These are phyloP conservation scores for Datura wrightii DNA, from an alignment of 257 asterid species.

Conservation along the genomic window DNA sequence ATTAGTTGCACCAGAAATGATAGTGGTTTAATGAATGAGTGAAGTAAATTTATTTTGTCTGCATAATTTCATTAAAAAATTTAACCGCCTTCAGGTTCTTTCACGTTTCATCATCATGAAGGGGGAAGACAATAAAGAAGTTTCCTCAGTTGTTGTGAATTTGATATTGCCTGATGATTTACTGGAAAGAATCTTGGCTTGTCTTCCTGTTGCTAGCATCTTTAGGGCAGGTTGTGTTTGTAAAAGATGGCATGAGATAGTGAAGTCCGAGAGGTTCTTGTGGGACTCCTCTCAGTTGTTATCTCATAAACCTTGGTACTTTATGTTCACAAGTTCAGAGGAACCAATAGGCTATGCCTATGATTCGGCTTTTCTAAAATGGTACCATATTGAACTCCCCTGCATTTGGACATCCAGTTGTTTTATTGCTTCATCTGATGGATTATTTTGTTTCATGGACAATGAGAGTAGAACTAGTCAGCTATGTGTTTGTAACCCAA, in stretches of 20 bases:
- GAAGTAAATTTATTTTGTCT: not conserved
- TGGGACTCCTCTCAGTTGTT: not conserved
- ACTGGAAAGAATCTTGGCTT: not conserved
- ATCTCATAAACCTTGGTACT: slow-evolving; percentile 30
- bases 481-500: slow-evolving; percentile 23
- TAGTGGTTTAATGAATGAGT: not conserved
- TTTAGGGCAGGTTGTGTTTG: slow-evolving; percentile 27
- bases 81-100: slow-evolving; percentile 25
- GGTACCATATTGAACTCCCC: slow-evolving; percentile 25
- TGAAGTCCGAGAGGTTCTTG: not conserved
- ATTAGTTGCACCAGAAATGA: too few species aligned
- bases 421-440: slow-evolving; percentile 16
- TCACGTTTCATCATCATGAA: slow-evolving; percentile 51
- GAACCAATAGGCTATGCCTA: slow-evolving; percentile 26
- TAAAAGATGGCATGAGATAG: slow-evolving; percentile 33
- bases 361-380: not conserved
- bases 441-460: slow-evolving; percentile 29
- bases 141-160: slow-evolving; percentile 55
- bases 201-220: slow-evolving; percentile 26
- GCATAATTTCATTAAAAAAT: not conserved
- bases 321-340: slow-evolving; percentile 16
- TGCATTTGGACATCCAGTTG: not conserved
- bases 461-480: slow-evolving; percentile 1
- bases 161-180: slow-evolving; percentile 31
- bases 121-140: slow-evolving; percentile 56